Evolutionary conservation across 305 asterid genomes (phyloP).

Genomic region (Andrographis paniculata): DNA sequence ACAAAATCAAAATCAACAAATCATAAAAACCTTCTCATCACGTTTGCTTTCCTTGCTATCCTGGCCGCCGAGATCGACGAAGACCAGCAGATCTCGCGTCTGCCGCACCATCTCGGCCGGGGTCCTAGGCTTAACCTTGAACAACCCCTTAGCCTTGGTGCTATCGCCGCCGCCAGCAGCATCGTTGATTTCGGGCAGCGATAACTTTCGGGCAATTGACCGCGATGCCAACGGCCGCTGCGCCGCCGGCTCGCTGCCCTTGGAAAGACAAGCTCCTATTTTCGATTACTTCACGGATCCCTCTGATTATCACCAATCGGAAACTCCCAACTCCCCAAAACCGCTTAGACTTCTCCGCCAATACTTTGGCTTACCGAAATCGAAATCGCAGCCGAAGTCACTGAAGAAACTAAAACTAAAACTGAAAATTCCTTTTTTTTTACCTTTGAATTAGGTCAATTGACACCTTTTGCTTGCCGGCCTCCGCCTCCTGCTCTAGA

Average conservation of each 20-base stretch:
- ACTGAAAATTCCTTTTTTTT: too few species aligned
- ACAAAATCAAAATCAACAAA: too few species aligned
- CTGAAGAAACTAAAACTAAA: too few species aligned
- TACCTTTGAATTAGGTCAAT: too few species aligned
- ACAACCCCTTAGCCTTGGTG: neutral
- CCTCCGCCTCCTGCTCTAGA: too few species aligned
- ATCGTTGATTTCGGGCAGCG: neutral
- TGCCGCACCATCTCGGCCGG: neutral
- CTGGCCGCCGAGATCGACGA: conserved; percentile 19
- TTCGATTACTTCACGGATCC: neutral
- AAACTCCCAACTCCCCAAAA: neutral
- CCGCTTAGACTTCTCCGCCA: neutral
- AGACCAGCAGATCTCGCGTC: neutral
- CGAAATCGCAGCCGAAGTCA: too few species aligned
- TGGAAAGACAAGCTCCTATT: neutral
- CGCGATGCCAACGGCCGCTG: neutral
- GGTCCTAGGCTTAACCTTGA: neutral
- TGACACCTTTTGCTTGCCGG: too few species aligned
- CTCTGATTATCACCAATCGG: too few species aligned
- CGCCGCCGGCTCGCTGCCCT: neutral
- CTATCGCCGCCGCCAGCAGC: neutral
- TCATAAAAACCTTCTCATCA: conserved; percentile 52
- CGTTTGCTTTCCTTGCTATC: conserved; percentile 57
- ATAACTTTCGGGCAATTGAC: neutral
- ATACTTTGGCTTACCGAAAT: too few species aligned